Evolutionary conservation across 192 early-diverging fungal genomes (phyloP).

Genomic region (Backusella circina): DNA sequence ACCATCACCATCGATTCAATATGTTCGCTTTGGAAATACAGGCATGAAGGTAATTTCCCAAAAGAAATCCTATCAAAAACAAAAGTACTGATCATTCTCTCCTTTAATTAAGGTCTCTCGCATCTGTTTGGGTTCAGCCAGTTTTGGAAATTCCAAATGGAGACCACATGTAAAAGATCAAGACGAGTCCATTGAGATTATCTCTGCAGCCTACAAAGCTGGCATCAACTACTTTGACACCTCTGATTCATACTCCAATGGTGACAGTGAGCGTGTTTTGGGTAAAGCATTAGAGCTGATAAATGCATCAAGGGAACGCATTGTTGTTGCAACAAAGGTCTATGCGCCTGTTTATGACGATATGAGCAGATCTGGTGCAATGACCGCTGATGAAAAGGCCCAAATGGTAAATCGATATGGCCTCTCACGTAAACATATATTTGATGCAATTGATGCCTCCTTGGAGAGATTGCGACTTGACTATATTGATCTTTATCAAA

Average conservation of each 20-base stretch:
- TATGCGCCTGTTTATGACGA: constrained; percentile 45
- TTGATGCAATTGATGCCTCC: constrained; percentile 71
- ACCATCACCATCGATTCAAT: constrained; percentile 56
- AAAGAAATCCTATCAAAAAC: neutral
- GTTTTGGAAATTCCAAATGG: constrained; percentile 38
- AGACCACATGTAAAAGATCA: constrained; percentile 39
- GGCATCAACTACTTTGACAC: constrained; percentile 83
- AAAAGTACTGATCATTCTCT: neutral
- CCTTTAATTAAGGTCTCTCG: constrained; percentile 30
- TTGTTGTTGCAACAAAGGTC: constrained; percentile 78
- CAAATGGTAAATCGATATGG: constrained; percentile 61
- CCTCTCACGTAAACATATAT: constrained; percentile 78
- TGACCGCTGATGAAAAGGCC: neutral
- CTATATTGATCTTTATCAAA: constrained; percentile 71
- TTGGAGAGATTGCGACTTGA: constrained; percentile 63
- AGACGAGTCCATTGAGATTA: constrained; percentile 34
- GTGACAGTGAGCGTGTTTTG: constrained; percentile 31
- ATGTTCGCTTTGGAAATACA: constrained; percentile 63
- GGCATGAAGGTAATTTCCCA: constrained; percentile 64
- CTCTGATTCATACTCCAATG: constrained; percentile 44
- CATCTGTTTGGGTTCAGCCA: constrained; percentile 45
- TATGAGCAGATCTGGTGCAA: constrained; percentile 31
- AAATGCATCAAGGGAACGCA: constrained; percentile 54
- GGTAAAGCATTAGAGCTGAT: constrained; percentile 35
- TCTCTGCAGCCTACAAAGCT: constrained; percentile 55